Percentiles rank a stretch among this genome's conserved stretches.
phyloP scores from a whole-genome alignment of 2,329 filamentous ascomycete species.

The Fusarium kyushuense region DNA sequence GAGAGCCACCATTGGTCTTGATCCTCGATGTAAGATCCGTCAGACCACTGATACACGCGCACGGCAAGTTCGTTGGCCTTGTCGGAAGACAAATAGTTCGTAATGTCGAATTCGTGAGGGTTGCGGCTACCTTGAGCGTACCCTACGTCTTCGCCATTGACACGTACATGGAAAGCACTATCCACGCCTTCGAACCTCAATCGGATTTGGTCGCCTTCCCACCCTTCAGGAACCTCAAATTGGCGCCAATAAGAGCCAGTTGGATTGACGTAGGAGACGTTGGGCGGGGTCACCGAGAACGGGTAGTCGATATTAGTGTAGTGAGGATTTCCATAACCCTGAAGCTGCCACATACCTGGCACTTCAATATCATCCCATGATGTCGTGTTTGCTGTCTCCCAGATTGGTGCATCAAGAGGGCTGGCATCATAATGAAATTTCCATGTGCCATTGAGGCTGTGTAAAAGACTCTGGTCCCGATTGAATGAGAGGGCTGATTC shows the following conservation, averaged over 20 bases:
- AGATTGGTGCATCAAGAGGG: constrained; percentile 11
- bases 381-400: constrained; percentile 6
- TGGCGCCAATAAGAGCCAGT: constrained; percentile 71
- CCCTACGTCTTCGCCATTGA: constrained; percentile 76
- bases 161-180: constrained; percentile 76
- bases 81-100: constrained; percentile 59
- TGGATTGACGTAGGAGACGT: constrained; percentile 73
- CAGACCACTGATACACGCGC: constrained; percentile 77
- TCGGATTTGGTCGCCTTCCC: constrained; percentile 67
- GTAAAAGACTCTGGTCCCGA: not conserved
- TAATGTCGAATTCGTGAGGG: constrained; percentile 79
- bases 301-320: constrained; percentile 79
- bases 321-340: constrained; percentile 74
- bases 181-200: constrained; percentile 82
- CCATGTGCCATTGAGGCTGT: constrained; percentile 27
- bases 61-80: constrained; percentile 70
- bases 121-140: constrained; percentile 81
- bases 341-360: constrained; percentile 78
- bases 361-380: constrained; percentile 63
- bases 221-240: constrained; percentile 64
- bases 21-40: constrained; percentile 79
- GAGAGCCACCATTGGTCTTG: constrained; percentile 76
- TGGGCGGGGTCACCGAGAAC: constrained; percentile 74
- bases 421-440: constrained; percentile 30
- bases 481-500: constrained; percentile 10